phyloP scores from a whole-genome alignment of 2,329 filamentous ascomycete species.

The Diaporthe longicolla region DNA sequence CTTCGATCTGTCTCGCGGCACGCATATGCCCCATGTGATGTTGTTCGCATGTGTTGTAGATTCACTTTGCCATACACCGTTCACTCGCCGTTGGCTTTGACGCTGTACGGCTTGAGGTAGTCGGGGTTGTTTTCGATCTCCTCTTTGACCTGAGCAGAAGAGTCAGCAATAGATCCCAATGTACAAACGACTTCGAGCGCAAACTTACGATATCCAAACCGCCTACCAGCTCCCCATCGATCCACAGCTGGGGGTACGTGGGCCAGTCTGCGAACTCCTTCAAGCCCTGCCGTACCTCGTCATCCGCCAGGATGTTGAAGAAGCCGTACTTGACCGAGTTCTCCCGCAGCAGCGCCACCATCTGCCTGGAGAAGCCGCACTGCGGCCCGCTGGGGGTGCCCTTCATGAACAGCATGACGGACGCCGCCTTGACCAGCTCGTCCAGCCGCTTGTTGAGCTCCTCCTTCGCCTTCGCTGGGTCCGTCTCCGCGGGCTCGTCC shows the following conservation, averaged over 20 bases:
- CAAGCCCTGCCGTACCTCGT: constrained; percentile 94
- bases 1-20: not conserved
- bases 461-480: constrained; percentile 78
- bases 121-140: constrained; percentile 87
- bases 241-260: constrained; percentile 95
- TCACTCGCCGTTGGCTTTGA: constrained; percentile 59
- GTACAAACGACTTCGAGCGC: not conserved
- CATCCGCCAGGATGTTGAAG: constrained; percentile 98
- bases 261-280: constrained; percentile 99
- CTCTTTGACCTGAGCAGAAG: constrained; percentile 81
- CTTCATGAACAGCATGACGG: constrained; percentile 99
- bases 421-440: constrained; percentile 93
- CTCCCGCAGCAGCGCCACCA: constrained; percentile 89
- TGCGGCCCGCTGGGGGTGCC: constrained; percentile 96
- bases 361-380: constrained; percentile 94
- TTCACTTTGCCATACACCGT: not conserved
- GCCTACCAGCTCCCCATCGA: constrained; percentile 90
- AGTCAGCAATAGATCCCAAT: constrained; percentile 14
- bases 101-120: constrained; percentile 83
- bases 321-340: constrained; percentile 96
- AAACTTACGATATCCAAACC: constrained; percentile 92
- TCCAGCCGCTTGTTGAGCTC: constrained; percentile 85
- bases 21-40: not conserved
- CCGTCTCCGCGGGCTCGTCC: constrained; percentile 54
- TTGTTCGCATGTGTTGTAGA: not conserved